Evolutionary conservation across 2,329 filamentous ascomycete genomes (phyloP).

Genomic region (Capronia americana): DNA sequence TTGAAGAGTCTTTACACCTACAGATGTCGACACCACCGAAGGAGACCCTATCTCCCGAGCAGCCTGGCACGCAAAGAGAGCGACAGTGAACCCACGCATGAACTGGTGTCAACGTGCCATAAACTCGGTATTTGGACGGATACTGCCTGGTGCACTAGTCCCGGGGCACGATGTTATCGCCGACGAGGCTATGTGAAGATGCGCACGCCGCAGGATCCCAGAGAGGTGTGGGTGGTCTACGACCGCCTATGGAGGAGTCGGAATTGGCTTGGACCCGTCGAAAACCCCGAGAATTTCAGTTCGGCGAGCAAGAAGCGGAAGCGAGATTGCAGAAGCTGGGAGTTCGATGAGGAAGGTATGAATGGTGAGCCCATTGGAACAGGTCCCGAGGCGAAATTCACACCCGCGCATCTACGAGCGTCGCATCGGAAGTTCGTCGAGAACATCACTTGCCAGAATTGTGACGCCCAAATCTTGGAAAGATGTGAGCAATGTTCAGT

Average conservation of each 20-base stretch:
- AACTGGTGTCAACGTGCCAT: conserved; percentile 65
- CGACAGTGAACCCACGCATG: conserved; percentile 66
- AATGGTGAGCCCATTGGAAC: conserved; percentile 63
- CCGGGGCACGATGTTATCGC: conserved; percentile 62
- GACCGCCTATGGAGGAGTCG: conserved; percentile 65
- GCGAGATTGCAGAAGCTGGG: conserved; percentile 60
- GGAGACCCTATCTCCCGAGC: conserved; percentile 64
- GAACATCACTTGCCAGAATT: conserved; percentile 61
- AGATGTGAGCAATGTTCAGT: conserved; percentile 67
- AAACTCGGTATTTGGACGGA: conserved; percentile 67
- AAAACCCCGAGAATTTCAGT: conserved; percentile 24
- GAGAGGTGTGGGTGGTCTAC: conserved; percentile 68
- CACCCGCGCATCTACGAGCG: conserved; percentile 59
- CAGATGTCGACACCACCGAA: conserved; percentile 66
- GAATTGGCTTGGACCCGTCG: conserved; percentile 61
- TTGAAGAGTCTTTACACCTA: conserved; percentile 67
- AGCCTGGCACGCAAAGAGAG: conserved; percentile 63
- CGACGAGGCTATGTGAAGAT: conserved; percentile 63
- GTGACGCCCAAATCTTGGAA: conserved; percentile 60
- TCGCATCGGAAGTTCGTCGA: conserved; percentile 62
- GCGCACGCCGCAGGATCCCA: conserved; percentile 60
- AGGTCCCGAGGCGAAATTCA: conserved; percentile 57
- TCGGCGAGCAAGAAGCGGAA: conserved; percentile 41
- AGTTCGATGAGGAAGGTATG: conserved; percentile 60
- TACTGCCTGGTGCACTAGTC: conserved; percentile 66